phyloP scores from a whole-genome alignment of 768 basidiomycete genomes.

The Serendipita vermifera region DNA sequence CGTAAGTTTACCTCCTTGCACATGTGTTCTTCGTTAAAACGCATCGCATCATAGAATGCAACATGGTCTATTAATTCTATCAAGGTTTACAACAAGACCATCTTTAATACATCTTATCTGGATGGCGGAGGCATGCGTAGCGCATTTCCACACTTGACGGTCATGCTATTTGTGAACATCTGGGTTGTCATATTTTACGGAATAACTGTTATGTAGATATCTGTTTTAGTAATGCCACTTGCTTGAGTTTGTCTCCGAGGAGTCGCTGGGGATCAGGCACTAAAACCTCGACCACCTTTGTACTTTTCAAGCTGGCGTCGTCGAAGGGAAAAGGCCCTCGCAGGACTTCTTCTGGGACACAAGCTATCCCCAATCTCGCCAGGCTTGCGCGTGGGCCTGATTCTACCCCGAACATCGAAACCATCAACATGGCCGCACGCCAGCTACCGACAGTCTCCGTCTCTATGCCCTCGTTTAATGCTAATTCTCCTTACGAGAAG shows the following conservation, averaged over 20 bases:
- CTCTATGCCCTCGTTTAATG: constrained; percentile 10
- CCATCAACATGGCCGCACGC: neutral
- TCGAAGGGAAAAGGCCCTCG: constrained; percentile 5
- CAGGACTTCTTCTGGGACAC: too few species aligned
- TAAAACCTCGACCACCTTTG: neutral
- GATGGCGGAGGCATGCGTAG: neutral
- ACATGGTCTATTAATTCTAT: constrained; percentile 69
- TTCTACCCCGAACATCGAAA: neutral
- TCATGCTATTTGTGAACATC: neutral
- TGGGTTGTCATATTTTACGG: neutral
- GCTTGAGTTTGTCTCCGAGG: neutral
- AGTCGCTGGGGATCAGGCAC: neutral
- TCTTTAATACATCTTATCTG: constrained; percentile 21
- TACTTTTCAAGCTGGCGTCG: constrained; percentile 2
- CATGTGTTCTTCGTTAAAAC: constrained; percentile 8
- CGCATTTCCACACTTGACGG: neutral
- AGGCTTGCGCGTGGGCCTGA: too few species aligned
- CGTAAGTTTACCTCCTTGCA: constrained; percentile 30
- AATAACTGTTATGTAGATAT: neutral
- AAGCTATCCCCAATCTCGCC: too few species aligned
- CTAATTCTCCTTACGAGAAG: constrained; percentile 57
- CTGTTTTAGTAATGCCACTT: neutral
- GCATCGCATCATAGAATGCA: constrained; percentile 43
- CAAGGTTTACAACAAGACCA: constrained; percentile 56
- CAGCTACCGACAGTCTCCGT: neutral